Conservation (phyloP, 306 rosid species). For the Prunus salicina region DNA sequence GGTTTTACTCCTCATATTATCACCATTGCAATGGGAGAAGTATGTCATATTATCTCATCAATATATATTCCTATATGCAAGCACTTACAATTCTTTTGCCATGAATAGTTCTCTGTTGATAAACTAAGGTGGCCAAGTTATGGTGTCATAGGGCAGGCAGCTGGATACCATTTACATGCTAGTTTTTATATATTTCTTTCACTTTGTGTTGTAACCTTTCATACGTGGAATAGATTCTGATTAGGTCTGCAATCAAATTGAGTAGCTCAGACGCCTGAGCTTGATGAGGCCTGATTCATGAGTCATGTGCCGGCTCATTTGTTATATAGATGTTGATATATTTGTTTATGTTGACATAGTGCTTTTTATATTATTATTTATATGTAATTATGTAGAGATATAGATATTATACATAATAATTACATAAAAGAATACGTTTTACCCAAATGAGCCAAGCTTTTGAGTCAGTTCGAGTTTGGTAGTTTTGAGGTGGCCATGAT, state of each 20-base stretch:
- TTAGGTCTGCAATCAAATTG: neutral
- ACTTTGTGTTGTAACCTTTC: neutral
- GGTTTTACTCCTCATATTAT: conserved; percentile 93
- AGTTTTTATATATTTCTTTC: too few relatives aligned
- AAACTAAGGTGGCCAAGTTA: conserved; percentile 1
- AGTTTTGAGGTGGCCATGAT: neutral
- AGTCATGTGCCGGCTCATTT: neutral
- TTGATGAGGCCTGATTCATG: neutral
- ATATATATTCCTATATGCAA: conserved; percentile 3
- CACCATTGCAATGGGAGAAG: conserved; percentile 84
- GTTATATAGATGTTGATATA: neutral
- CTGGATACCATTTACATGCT: neutral
- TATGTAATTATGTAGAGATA: neutral
- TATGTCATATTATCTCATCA: conserved; percentile 30
- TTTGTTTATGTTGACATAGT: neutral
- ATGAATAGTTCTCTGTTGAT: neutral
- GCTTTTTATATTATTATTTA: neutral
- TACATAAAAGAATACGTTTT: neutral
- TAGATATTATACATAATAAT: neutral
- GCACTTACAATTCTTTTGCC: neutral
- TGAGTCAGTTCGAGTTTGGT: neutral
- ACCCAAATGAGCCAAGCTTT: neutral
- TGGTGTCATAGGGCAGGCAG: neutral
- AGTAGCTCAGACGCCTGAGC: neutral
- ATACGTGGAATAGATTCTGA: neutral